phyloP scores from a whole-genome alignment of 805 yeast genomes.

The Candida takata region DNA sequence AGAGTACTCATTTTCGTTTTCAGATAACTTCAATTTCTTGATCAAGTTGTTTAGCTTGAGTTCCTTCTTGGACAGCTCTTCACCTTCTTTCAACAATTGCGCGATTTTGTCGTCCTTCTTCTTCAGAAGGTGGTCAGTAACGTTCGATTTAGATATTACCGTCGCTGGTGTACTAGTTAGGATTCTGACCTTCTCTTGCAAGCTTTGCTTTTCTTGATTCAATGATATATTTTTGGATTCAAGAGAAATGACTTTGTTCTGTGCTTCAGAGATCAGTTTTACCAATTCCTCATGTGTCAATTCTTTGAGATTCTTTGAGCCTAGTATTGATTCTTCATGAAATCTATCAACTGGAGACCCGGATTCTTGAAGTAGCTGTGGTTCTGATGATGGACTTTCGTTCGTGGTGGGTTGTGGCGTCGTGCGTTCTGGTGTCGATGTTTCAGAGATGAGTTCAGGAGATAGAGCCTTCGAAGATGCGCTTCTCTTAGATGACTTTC shows the following conservation, averaged over 20 bases:
- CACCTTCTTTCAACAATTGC: constrained; percentile 69
- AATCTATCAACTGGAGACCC: no score
- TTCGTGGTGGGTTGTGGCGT: no score
- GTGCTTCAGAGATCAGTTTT: constrained; percentile 11
- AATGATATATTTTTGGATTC: constrained; percentile 14
- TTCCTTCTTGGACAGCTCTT: constrained; percentile 63
- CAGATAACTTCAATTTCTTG: constrained; percentile 49
- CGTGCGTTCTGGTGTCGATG: no score
- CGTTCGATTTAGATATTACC: not conserved
- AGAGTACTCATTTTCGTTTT: constrained; percentile 32
- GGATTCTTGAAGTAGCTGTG: no score
- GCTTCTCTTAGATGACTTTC: constrained; percentile 22
- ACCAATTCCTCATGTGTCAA: constrained; percentile 13
- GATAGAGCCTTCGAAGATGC: constrained; percentile 11
- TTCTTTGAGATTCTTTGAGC: constrained; percentile 9
- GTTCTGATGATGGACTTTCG: no score
- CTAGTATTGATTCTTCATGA: no score
- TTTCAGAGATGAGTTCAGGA: constrained; percentile 6
- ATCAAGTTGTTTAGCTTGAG: constrained; percentile 59
- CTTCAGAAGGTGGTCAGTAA: constrained; percentile 24
- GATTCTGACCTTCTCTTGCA: constrained; percentile 18
- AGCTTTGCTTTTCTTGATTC: constrained; percentile 17
- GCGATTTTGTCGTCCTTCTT: constrained; percentile 53
- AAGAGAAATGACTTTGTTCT: constrained; percentile 8
- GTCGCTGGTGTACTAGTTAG: constrained; percentile 1